Base-by-base conservation (phyloP, 305 asterid genomes). In the Solanum hybrid region DNA sequence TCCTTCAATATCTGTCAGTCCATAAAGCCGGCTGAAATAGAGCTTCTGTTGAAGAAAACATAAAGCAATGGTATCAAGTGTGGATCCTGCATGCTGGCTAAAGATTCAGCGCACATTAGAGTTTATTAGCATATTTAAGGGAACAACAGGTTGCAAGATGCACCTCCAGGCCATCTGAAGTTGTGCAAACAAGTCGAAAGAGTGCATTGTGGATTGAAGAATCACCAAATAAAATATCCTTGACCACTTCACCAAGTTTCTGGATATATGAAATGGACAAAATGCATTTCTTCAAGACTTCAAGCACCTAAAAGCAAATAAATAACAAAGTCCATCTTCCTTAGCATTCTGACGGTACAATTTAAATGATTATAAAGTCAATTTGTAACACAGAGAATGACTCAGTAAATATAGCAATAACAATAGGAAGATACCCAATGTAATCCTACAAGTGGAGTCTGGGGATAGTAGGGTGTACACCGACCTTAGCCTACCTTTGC, bases 141-240 rank as follows among this genome's bases (percentile, higher is more conserved):
- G 82, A 89, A 86, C 17, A 24, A 88, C 79, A 87, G 37, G 90
- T 61, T 89, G 90, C 89, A 90, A 90, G 65, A 27, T 88, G 89
- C 90, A 97, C 99, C 99, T 98, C 99, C 90, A 98, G 92, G 89
- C 90, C 95, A 72, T 93, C 93, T 41, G 96, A 75, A 90, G 98
- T 96, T 9, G 94, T 94, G 90, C 98, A 98, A 92, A 97, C 98
- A 93, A 98, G 94, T 89, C 96, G 98, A 89, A 94, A 94, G 90
- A 98, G 94, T 39, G 95, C 92, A 88, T 94, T 92, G 95, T 96
- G 99, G 90, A 98, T 90, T 89, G 99, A 98, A 91, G 98, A 93
- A 94, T 98, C 99, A 92, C 90, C 90, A 90, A 96, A 94, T 93
- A 97, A 90, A 87, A 95, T 92, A 93, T 94, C 96, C 89, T 91